Percentiles rank a stretch among this genome's conserved stretches.
phyloP scores from a whole-genome alignment of 768 basidiomycete genomes.

The Calvatia gigantea region DNA sequence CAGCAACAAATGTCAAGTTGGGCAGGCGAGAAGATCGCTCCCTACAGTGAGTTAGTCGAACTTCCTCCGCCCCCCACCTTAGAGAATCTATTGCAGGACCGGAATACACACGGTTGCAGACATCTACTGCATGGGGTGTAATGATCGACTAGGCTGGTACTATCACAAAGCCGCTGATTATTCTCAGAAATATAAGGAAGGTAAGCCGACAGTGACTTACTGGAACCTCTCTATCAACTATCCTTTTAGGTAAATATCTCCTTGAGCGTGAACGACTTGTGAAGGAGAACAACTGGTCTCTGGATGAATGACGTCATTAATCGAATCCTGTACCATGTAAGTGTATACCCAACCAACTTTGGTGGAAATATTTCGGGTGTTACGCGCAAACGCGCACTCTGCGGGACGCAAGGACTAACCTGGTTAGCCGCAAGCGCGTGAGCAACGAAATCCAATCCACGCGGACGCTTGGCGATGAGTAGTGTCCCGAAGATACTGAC shows the following conservation, averaged over 20 bases:
- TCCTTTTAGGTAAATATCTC: conserved; percentile 65
- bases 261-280: conserved; percentile 76
- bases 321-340: neutral
- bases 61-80: conserved; percentile 2
- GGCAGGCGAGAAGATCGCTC: conserved; percentile 73
- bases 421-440: too few species aligned
- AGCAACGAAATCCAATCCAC: too few species aligned
- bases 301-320: conserved; percentile 37
- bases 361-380: too few species aligned
- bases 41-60: conserved; percentile 46
- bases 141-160: conserved; percentile 77
- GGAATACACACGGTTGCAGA: conserved; percentile 82
- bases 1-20: conserved; percentile 70
- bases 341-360: too few species aligned
- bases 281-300: conserved; percentile 78
- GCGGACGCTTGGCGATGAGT: too few species aligned
- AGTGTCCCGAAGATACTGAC: too few species aligned
- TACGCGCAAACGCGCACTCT: too few species aligned
- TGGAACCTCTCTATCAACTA: neutral
- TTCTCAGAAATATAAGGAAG: conserved; percentile 85
- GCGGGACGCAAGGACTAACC: too few species aligned
- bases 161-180: conserved; percentile 76
- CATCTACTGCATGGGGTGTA: conserved; percentile 75
- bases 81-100: conserved; percentile 43
- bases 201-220: conserved; percentile 28